phyloP scores from a whole-genome alignment of 140 eudicot genomes.

The Erigeron philadelphicus region DNA sequence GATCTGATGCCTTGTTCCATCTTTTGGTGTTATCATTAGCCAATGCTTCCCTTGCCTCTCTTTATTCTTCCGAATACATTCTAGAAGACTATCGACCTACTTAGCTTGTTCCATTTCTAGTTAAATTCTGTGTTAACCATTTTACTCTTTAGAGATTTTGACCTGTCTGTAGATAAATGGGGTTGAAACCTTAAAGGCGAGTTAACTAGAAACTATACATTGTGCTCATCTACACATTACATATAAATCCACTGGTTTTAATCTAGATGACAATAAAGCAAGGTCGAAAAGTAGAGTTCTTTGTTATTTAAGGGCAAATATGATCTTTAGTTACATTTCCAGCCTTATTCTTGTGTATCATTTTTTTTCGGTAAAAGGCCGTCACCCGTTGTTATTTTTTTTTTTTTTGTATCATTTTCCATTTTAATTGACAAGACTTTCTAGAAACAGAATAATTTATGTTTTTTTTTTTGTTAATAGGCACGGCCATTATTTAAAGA shows the following conservation, averaged over 20 bases:
- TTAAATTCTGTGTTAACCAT: background rate
- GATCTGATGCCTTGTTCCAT: constrained; percentile 29
- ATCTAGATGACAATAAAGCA: no score
- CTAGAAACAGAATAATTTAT: constrained; percentile 1
- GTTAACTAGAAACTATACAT: background rate
- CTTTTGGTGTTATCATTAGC: constrained; percentile 23
- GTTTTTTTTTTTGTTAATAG: constrained; percentile 30
- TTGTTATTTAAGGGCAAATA: no score
- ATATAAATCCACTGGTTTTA: background rate
- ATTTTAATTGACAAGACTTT: background rate
- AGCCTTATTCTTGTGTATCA: background rate
- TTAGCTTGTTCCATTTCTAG: background rate
- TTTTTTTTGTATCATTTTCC: no score
- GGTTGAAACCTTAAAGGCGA: background rate
- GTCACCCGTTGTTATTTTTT: no score
- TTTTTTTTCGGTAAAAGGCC: no score
- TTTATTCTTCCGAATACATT: background rate
- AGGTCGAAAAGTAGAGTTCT: no score
- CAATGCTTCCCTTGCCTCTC: constrained; percentile 1
- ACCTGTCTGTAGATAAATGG: background rate
- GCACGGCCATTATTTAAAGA: constrained; percentile 79
- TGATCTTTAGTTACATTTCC: no score
- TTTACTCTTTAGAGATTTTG: background rate
- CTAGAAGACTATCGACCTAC: background rate
- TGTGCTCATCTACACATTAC: no score